Evolutionary conservation across 2,329 filamentous ascomycete species (phyloP).

Genomic region (Colletotrichum sp.): DNA sequence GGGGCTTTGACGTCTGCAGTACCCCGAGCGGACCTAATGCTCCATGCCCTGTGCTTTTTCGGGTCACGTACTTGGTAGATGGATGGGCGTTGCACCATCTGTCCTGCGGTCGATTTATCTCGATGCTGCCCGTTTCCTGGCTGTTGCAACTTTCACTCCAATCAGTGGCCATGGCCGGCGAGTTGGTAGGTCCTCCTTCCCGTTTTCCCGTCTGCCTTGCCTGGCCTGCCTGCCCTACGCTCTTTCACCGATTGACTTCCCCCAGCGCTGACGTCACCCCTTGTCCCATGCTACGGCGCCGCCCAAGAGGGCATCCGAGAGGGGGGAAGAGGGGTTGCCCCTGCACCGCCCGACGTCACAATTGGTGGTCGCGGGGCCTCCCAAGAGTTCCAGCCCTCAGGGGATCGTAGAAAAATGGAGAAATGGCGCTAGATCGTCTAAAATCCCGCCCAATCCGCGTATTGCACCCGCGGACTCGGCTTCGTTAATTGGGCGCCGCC

Average conservation of each 20-base stretch:
- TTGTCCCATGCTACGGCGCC: neutral
- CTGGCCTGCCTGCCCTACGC: neutral
- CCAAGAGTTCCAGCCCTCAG: neutral
- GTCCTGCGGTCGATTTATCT: neutral
- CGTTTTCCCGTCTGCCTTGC: neutral
- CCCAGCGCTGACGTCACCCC: slow-evolving; percentile 11
- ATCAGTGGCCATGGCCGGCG: neutral
- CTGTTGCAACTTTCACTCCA: neutral
- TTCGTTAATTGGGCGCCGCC: slow-evolving; percentile 2
- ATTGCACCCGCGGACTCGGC: neutral
- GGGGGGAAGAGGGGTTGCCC: neutral
- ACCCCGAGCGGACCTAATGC: slow-evolving; percentile 8
- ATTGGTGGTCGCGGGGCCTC: neutral
- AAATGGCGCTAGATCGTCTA: slow-evolving; percentile 13
- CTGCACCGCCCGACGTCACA: slow-evolving; percentile 9
- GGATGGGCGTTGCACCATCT: neutral
- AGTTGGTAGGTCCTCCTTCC: neutral
- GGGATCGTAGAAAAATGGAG: neutral
- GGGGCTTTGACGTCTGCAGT: slow-evolving; percentile 3
- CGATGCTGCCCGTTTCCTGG: neutral
- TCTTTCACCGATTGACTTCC: neutral
- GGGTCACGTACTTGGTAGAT: neutral
- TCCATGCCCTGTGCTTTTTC: neutral
- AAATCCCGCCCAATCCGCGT: slow-evolving; percentile 8
- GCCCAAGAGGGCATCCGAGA: neutral